Base-by-base conservation (phyloP, 1,139 yeast species). In the Suhomyces choctaworum region DNA sequence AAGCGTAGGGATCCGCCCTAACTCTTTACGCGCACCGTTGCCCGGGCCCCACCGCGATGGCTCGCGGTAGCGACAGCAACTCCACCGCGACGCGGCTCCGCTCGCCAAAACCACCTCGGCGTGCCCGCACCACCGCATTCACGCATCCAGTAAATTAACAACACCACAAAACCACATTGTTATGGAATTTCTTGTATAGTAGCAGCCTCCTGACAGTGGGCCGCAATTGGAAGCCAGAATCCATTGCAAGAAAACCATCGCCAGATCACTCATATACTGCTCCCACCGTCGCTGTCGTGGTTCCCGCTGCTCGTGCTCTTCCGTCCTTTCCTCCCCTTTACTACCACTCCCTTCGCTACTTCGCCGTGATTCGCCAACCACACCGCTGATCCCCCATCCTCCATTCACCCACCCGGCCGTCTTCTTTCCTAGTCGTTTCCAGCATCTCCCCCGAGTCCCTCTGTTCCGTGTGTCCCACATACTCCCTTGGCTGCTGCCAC, bases 141-240 rank as follows among this genome's bases (percentile, higher is more conserved):
- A 34, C 39, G 32, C 22, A 27, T 32, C 33, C 30, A 33, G 40
- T 34, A 37, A 37, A 37, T 37, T 37, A 29, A 37, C 40, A 37
- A 37, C 40, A 37, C 40, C 40, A 36, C 40, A 36, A 36, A 36
- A 25, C 25, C 39, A 32, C 33, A 19, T 36, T 36, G 40, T 36
- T 36, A 29, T 27, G 40, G 32, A 19, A 35, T 35, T 35, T 17
- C 39, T 36, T 29, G 32, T 36, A 36, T 36, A 28, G 39, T 36
- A 32, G 36, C 29, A 26, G 20, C 24, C 29, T 27, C 30, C 24
- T 25, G 29, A 16, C 31, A 14, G 20, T 16, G 16, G 29, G 25
- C 39, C 39, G 34, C 39, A 35, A 35, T 28, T 27, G 34, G 37
- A 22, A 27, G 25, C 30, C 16, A 15, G 22, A 22, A 25, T 15